Percentiles rank a stretch among this genome's conserved stretches.
Conservation (phyloP, 306 rosid species). For the Betula pendula region DNA sequence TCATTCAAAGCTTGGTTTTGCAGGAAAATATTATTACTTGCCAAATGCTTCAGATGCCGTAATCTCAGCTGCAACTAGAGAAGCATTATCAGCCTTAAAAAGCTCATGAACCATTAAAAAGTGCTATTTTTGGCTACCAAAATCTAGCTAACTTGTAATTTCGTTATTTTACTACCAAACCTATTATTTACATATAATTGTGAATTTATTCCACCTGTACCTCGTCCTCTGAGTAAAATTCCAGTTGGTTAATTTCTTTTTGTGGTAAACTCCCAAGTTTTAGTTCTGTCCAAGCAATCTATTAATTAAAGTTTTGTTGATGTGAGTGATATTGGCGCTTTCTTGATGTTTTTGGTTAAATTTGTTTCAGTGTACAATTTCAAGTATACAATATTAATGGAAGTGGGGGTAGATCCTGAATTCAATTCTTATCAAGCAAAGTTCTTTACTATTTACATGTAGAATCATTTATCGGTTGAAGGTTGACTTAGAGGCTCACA, state of each 20-base stretch:
- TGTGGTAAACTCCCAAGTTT: not conserved
- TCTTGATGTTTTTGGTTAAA: not conserved
- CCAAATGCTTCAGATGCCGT: constrained; percentile 96
- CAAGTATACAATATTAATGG: too few species aligned
- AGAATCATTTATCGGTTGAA: not conserved
- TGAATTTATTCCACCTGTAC: not conserved
- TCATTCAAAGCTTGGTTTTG: constrained; percentile 25
- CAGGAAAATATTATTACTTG: constrained; percentile 96
- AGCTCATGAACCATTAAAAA: constrained; percentile 44
- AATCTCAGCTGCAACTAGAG: constrained; percentile 83
- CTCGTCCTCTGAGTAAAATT: not conserved
- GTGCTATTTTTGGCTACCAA: not conserved
- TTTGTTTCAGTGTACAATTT: not conserved
- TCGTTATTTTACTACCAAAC: not conserved
- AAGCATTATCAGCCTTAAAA: constrained; percentile 78
- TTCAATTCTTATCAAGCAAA: not conserved
- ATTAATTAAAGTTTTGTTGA: not conserved
- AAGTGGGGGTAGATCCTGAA: not conserved
- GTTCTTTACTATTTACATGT: not conserved
- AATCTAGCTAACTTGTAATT: constrained; percentile 2
- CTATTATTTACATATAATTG: not conserved
- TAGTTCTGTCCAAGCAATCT: not conserved
- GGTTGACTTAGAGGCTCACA: too few species aligned
- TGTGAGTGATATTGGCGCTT: not conserved
- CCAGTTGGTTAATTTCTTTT: not conserved